These are phyloP conservation scores for Suhomyces bolitotheri DNA, from an alignment of 1,139 yeast species.

Conservation along the genomic window DNA sequence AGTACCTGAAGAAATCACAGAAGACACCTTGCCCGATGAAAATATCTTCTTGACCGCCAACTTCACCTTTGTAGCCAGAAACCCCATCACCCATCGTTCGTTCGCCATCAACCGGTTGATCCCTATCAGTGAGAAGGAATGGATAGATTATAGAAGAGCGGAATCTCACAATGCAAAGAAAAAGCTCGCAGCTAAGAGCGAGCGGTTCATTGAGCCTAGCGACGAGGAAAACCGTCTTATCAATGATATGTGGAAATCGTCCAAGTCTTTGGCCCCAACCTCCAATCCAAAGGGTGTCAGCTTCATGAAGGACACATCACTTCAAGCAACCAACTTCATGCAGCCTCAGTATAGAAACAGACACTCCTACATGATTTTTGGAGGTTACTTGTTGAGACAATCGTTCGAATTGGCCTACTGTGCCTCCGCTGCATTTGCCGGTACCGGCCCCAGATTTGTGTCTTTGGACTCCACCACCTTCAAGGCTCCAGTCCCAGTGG, in stretches of 20 bases:
- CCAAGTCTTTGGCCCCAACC: constrained; percentile 43
- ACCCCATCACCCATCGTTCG: constrained; percentile 84
- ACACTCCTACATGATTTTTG: constrained; percentile 91
- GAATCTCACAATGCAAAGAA: constrained; percentile 86
- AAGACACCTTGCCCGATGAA: constrained; percentile 49
- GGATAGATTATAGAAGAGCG: constrained; percentile 83
- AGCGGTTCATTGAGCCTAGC: constrained; percentile 68
- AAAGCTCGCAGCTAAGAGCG: constrained; percentile 69
- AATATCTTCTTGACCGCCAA: constrained; percentile 74
- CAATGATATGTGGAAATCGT: constrained; percentile 73
- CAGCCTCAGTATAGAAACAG: constrained; percentile 95
- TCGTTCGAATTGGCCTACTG: constrained; percentile 92
- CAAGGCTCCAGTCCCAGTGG: constrained; percentile 93
- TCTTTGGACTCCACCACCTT: constrained; percentile 89
- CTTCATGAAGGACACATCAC: constrained; percentile 70
- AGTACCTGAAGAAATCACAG: constrained; percentile 42
- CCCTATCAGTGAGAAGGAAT: constrained; percentile 72
- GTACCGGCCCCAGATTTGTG: constrained; percentile 82
- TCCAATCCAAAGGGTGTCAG: constrained; percentile 40
- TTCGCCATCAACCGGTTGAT: constrained; percentile 80
- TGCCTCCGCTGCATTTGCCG: constrained; percentile 84
- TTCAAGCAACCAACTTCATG: constrained; percentile 80
- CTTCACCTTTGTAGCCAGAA: constrained; percentile 93
- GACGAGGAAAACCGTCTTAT: constrained; percentile 70
- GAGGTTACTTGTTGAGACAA: constrained; percentile 88